A percentile compares a stretch with the other conserved stretches of the same genome.
Conservation (phyloP, 768 basidiomycete species). For the Calocybe gangraenosa region DNA sequence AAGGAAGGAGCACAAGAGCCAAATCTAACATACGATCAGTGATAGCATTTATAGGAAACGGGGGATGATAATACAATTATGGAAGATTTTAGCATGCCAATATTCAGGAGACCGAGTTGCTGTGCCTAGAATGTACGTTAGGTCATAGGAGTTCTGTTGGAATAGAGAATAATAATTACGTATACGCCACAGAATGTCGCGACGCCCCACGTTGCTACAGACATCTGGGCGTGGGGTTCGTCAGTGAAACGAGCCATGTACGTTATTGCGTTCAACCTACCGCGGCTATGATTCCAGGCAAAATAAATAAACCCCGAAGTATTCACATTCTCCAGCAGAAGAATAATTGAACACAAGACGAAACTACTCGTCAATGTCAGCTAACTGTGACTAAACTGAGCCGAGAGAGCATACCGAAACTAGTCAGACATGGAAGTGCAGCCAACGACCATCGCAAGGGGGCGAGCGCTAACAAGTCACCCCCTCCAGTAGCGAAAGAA, state of each 20-base stretch:
- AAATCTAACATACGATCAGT: too few species aligned
- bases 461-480: constrained; percentile 14
- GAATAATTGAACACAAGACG: constrained; percentile 15
- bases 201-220: constrained; percentile 8
- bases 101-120: too few species aligned
- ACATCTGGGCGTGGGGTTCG: constrained; percentile 3
- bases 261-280: constrained; percentile 2
- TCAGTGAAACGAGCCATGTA: background rate
- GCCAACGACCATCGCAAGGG: constrained; percentile 10
- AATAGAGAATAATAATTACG: too few species aligned
- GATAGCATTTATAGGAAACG: too few species aligned
- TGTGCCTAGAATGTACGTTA: too few species aligned
- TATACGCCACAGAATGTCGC: constrained; percentile 8
- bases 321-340: constrained; percentile 22
- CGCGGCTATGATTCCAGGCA: constrained; percentile 9
- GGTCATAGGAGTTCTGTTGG: too few species aligned
- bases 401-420: constrained; percentile 13
- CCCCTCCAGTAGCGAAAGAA: constrained; percentile 16
- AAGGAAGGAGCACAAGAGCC: constrained; percentile 21
- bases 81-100: too few species aligned
- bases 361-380: background rate
- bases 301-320: constrained; percentile 9
- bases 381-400: background rate
- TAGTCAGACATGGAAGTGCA: constrained; percentile 15
- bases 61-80: too few species aligned